Evolutionary conservation across 495 filamentous ascomycete species (phyloP).

Genomic region (Thozetella sp.): DNA sequence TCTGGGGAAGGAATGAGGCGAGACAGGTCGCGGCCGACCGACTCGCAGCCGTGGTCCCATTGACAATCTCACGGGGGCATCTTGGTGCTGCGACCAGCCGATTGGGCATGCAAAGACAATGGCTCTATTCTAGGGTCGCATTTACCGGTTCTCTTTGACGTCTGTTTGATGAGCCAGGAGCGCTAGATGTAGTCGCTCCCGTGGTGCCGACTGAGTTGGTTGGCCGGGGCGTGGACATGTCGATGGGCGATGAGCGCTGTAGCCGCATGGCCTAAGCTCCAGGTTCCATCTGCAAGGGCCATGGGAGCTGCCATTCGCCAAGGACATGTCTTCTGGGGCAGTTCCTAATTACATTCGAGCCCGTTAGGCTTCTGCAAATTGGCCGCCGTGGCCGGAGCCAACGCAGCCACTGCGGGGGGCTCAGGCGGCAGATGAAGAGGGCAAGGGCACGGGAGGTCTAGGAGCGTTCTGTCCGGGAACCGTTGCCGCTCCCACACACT

Average conservation of each 20-base stretch:
- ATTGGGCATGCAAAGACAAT: too few relatives aligned
- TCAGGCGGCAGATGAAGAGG: not conserved
- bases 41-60: too few relatives aligned
- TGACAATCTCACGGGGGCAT: not conserved
- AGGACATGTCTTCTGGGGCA: not conserved
- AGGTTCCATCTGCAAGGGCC: not conserved
- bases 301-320: slow-evolving; percentile 1
- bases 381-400: not conserved
- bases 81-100: not conserved
- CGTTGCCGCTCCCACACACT: not conserved
- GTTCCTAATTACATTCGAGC: not conserved
- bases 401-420: not conserved
- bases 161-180: not conserved
- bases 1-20: not conserved
- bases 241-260: not conserved
- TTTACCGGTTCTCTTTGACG: not conserved
- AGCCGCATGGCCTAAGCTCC: not conserved
- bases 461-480: not conserved
- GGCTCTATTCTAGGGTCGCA: not conserved
- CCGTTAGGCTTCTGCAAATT: not conserved
- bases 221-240: not conserved
- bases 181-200: not conserved
- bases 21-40: too few relatives aligned
- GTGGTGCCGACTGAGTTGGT: not conserved
- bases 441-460: too few relatives aligned